Evolutionary conservation across 257 asterid species (phyloP), one percentile per base, ranked within the genome.

Genomic region (Capsicum rhomboideum): DNA sequence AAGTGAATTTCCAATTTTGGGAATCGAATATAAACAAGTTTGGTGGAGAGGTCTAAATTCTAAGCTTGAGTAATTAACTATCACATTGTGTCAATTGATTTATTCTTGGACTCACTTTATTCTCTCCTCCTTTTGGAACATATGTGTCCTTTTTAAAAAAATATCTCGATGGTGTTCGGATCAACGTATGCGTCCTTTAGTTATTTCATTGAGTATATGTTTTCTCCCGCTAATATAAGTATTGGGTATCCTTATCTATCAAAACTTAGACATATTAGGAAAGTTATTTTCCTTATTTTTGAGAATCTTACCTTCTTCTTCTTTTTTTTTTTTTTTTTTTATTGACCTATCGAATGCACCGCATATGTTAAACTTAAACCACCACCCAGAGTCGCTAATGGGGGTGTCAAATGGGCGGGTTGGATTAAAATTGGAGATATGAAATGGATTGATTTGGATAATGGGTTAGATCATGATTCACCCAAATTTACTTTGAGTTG

Each of bases 171-270:
- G 8, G 0, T 8, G 20, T 40, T 13, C 2, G 11, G 0, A 42
- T 72, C 2, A n/a, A 0, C 11, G n/a, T 72, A 5, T 0, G 0
- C 0, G 0, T 0, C n/a, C 13, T 26, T 72, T 1, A 21, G 2
- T 6, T 42, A 44, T 72, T 72, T 10, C 0, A 2, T 21, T 8
- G 20, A 40, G 0, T 11, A n/a, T n/a, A 1, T 71, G 2, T 0
- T 71, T n/a, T 4, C 10, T 11, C 4, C n/a, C 11, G 7, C 4
- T 7, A 11, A 0, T 0, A 40, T 5, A n/a, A 0, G 10, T 42
- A 6, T 0, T 0, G 2, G 0, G 4, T 29, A 64, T 10, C 2
- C 26, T 40, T 26, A 2, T 12, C 18, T 23, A 26, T 11, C 2
- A 61, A 61, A 9, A 20, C 6, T 64, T 28, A 6, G 2, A 0